phyloP scores from a whole-genome alignment of 768 basidiomycete species.

The Kwoniella mangroviensis region DNA sequence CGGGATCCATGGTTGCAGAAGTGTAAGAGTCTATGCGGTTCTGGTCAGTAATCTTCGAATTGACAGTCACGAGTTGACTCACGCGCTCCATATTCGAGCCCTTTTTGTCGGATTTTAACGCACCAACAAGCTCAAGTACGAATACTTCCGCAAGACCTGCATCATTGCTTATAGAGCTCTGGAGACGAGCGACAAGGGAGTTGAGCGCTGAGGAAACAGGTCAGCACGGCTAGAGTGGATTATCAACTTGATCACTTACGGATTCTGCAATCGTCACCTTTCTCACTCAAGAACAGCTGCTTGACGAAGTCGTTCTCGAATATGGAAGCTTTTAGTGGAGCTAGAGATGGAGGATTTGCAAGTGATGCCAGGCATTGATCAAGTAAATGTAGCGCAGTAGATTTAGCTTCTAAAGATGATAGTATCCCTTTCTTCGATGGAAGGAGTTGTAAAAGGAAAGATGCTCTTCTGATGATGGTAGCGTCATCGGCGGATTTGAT shows the following conservation, averaged over 20 bases:
- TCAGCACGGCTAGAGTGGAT: constrained; percentile 4
- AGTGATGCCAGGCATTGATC: neutral
- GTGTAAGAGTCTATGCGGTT: constrained; percentile 19
- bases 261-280: neutral
- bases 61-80: constrained; percentile 9
- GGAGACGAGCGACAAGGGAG: neutral
- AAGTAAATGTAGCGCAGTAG: constrained; percentile 1
- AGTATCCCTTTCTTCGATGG: constrained; percentile 8
- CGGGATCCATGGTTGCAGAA: constrained; percentile 40
- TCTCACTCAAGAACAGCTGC: constrained; percentile 9
- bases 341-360: neutral
- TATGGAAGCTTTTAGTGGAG: neutral
- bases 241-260: constrained; percentile 10
- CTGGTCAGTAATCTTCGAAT: constrained; percentile 5
- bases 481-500: constrained; percentile 3
- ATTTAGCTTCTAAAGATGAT: neutral
- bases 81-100: constrained; percentile 25
- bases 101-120: constrained; percentile 33
- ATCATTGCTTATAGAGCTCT: neutral
- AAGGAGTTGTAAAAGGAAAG: constrained; percentile 20
- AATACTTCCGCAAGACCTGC: constrained; percentile 9
- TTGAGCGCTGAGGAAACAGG: constrained; percentile 6
- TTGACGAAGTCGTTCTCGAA: constrained; percentile 22
- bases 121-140: constrained; percentile 8
- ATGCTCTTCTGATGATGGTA: constrained; percentile 4